A percentile compares a stretch with the other conserved stretches of the same genome.
These are phyloP conservation scores for Diutina ranongensis DNA, from an alignment of 1,139 yeast species.

Conservation along the genomic window DNA sequence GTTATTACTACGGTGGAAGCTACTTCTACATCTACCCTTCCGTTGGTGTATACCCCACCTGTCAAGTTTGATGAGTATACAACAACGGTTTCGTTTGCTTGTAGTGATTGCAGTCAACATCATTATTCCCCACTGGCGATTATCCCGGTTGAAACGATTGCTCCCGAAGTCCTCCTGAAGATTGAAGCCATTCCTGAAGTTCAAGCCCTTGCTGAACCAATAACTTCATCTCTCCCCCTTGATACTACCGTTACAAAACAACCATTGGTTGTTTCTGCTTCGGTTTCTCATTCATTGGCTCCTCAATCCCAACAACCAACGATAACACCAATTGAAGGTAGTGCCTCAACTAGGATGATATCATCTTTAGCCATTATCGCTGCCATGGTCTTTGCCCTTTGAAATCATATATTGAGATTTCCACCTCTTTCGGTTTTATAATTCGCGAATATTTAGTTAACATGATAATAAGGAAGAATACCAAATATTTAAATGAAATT, in stretches of 20 bases:
- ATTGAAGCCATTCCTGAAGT: neutral
- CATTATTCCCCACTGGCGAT: neutral
- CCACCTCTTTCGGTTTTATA: neutral
- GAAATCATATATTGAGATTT: neutral
- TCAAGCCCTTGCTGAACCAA: neutral
- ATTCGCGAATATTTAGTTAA: neutral
- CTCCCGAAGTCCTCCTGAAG: neutral
- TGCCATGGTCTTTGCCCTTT: neutral
- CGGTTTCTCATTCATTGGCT: neutral
- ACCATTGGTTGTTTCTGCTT: neutral
- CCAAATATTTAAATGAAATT: too few species aligned
- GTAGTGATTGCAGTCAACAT: neutral
- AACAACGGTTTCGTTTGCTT: neutral
- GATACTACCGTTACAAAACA: neutral
- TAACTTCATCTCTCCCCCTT: too few species aligned
- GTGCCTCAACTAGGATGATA: neutral
- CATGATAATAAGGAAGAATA: too few species aligned
- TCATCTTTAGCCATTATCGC: neutral
- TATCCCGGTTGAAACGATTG: neutral
- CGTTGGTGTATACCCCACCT: neutral
- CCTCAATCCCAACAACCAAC: neutral
- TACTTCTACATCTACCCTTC: neutral
- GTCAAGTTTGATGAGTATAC: neutral
- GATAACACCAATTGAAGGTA: neutral
- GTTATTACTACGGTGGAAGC: neutral